Percentiles rank a stretch among this genome's conserved stretches.
Evolutionary conservation across 2,329 filamentous ascomycete genomes (phyloP).

Genomic region (Teratosphaeria viscida): DNA sequence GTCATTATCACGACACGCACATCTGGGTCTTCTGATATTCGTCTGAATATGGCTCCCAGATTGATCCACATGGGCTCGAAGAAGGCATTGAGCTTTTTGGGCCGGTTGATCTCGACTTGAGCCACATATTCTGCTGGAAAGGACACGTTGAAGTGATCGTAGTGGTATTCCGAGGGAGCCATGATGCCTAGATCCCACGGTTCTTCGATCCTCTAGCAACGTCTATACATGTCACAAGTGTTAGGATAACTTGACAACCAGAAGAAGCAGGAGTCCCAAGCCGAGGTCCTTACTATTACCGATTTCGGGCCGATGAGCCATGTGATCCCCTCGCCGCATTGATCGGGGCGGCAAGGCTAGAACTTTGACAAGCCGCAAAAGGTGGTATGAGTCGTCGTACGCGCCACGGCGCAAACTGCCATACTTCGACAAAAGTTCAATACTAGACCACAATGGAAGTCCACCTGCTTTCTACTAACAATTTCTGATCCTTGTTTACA

Average conservation of each 20-base stretch:
- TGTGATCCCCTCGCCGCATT: background rate
- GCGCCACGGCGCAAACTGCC: too few relatives aligned
- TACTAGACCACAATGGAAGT: too few relatives aligned
- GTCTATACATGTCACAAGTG: background rate
- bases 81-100: constrained; percentile 82
- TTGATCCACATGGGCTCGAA: constrained; percentile 78
- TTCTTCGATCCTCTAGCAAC: background rate
- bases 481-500: too few relatives aligned
- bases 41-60: constrained; percentile 59
- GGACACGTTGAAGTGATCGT: constrained; percentile 57
- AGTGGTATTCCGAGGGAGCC: constrained; percentile 6
- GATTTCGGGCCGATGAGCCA: background rate
- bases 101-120: constrained; percentile 86
- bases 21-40: constrained; percentile 59
- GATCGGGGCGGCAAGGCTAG: background rate
- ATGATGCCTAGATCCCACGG: background rate
- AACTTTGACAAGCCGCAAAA: background rate
- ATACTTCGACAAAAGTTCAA: too few relatives aligned
- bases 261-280: background rate
- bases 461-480: too few relatives aligned
- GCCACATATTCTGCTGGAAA: constrained; percentile 63
- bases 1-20: constrained; percentile 71
- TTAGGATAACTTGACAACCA: too few relatives aligned
- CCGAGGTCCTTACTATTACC: background rate
- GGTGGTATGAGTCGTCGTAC: too few relatives aligned